Base-by-base conservation (phyloP, 345 rosid genomes). In the Jatropha curcas region DNA sequence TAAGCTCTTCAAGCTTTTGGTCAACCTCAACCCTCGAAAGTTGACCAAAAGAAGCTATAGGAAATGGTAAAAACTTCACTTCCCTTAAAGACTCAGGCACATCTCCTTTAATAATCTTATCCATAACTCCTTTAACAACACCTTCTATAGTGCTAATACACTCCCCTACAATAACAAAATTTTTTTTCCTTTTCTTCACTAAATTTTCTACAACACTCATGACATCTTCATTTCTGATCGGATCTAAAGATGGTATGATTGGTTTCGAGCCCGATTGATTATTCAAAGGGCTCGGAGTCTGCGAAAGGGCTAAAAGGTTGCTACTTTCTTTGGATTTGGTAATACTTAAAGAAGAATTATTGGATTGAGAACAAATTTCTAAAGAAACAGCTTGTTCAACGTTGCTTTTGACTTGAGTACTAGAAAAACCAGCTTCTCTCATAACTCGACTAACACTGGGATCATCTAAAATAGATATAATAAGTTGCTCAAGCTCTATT, bases 151-250 rank as follows among this genome's bases (percentile, higher is more conserved):
- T 86, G 4, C 77, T 76, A 67, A 87, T 60, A 77, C 88, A 86
- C 86, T 93, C 97, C 55, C 96, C 98, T 1, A 93, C 89, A 30
- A 93, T 82, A 71, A 87, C 92, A 70, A 86, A 72, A 33, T 80
- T 81, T 71, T 80, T 88, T 59, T 81, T 84, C 74, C 65, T 82
- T 70, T 72, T 81, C 68, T 79, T 82, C 71, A 81, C 73, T 76
- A 93, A 72, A 77, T 75, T 80, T 20, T 91, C 84, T 13, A 93
- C 80, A 61, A 93, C 91, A 67, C 78, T 77, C 82, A 67, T 78
- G 53, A 91, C 92, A 79, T 91, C 97, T 53, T 90, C 93, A 35
- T 83, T 77, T 39, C 82, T 79, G 45, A 79, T 80, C 45, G 83
- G 83, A 73, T 83, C 84, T 2, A 75, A 65, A 64, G 30, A n/a